phyloP scores from a whole-genome alignment of 768 basidiomycete species.

The Dictyophora rubrovolvata region DNA sequence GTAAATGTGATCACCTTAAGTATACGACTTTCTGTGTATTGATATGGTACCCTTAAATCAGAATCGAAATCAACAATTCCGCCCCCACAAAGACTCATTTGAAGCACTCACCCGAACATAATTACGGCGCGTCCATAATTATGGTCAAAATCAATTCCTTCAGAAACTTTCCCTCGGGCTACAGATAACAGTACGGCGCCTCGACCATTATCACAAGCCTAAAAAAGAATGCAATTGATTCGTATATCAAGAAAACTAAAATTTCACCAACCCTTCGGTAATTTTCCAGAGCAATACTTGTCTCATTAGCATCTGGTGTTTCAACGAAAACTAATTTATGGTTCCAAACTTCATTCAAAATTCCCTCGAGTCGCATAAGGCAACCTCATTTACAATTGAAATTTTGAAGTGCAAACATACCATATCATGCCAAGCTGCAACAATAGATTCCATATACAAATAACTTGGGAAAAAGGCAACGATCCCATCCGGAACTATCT shows the following conservation, averaged over 20 bases:
- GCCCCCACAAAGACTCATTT: not conserved
- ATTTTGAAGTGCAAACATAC: constrained; percentile 39
- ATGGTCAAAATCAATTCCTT: constrained; percentile 99
- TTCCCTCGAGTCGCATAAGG: constrained; percentile 51
- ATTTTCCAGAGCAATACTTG: constrained; percentile 94
- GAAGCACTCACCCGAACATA: constrained; percentile 83
- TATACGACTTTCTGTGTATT: constrained; percentile 97
- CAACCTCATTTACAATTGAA: not conserved
- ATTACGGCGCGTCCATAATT: constrained; percentile 98
- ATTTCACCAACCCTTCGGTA: constrained; percentile 65
- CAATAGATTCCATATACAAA: constrained; percentile 99
- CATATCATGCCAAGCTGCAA: constrained; percentile 99
- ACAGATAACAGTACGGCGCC: constrained; percentile 95
- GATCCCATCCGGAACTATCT: constrained; percentile 95
- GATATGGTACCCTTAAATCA: constrained; percentile 71
- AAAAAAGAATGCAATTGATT: not conserved
- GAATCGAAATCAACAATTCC: not conserved
- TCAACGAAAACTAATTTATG: constrained; percentile 99
- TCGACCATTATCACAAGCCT: constrained; percentile 98
- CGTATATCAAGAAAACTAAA: constrained; percentile 11
- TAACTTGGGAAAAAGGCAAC: constrained; percentile 99
- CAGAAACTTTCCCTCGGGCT: constrained; percentile 97
- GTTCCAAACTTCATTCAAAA: constrained; percentile 98
- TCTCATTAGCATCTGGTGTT: constrained; percentile 98
- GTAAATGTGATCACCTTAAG: constrained; percentile 42